Evolutionary conservation across 257 asterid species (phyloP), one percentile per base, ranked within the genome.

Genomic region (Echium plantagineum): DNA sequence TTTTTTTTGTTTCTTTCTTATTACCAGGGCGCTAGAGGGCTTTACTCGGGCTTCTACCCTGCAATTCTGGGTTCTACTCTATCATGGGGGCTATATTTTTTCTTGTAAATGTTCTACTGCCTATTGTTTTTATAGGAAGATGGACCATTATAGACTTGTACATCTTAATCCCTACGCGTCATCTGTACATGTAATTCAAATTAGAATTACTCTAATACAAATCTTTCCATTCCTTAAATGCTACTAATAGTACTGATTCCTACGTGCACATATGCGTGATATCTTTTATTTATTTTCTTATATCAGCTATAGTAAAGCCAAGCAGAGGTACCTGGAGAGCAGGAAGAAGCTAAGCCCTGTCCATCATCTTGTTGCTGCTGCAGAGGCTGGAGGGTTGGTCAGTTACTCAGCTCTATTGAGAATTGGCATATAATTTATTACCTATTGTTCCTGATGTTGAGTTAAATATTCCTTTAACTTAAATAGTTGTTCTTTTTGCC

Each of bases 301-400:
- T 66, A 49, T 59, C 86, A 89, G 95, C 83, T 93, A 93, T 76
- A 84, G 85, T 81, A 83, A 75, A 70, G 96, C 99, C 71, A 89
- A 93, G 66, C 88, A 84, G 70, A 83, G 96, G 24, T 86, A 93
- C 71, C 61, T 89, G 74, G 77, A 74, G 62, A 80, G 62, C 74
- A 75, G 94, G 80, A 77, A 81, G 69, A 72, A 81, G 78, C 79
- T 89, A 64, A 81, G 81, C 75, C 95, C 99, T 28, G 83, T 63
- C 28, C 85, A 88, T 71, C 97, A 93, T 83, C 97, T 93, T 71
- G 94, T 86, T 20, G 78, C 99, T 62, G 99, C 97, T 62, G 97
- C 95, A 62, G 97, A 93, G 71, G 97, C 99, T 52, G 99, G 99
- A 63, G 95, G 91, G 47, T 65, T 89, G 96, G 99, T 93, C 59